Base-by-base conservation (phyloP, 768 basidiomycete species). In the Boletus fagicola region DNA sequence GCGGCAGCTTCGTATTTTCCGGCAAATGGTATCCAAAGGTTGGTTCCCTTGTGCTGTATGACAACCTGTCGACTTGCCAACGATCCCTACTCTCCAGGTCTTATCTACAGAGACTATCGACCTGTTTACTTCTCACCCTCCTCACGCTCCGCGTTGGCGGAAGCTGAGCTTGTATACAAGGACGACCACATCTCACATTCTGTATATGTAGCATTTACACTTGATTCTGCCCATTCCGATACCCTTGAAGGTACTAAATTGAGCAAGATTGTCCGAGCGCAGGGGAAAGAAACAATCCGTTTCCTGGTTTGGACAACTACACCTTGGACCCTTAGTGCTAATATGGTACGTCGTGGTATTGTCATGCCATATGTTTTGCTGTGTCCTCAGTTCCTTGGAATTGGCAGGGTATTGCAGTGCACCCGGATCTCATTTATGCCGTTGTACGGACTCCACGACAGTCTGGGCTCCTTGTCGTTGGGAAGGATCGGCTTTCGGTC, bases 61-160 rank as follows among this genome's bases (percentile, higher is more conserved):
- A 47, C 20, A 18, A 53, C 52, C 24, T 28, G n/a, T 51, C 36
- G 16, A 15, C 51, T 28, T 22, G 12, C 6, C 50, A 30, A 54
- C 15, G 10, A 20, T 8, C 24, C n/a, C 9, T 22, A 2, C 30
- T 22, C 30, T 53, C 30, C 5, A 89, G 92, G 88, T 43, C 79
- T 94, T 22, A 90, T 98, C 57, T 91, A 89, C 63, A 81, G 92
- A 53, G 86, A 90, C 59, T 86, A 92, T 64, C 86, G 94, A 30
- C 96, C 96, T 0, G 92, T 95, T 6, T 85, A 97, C 70, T 98
- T 92, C 70, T 98, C 96, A 0, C 96, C 96, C 3, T 96, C 94
- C 0, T 97, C 95, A 1, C 84, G 83, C 42, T 95, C 96, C 7
- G 96, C 96, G 0, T 75, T 99, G 15, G 96, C 96, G 0, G 96